Evolutionary conservation across 2,329 filamentous ascomycete genomes (phyloP).

Genomic region (Aspergillus flavus): DNA sequence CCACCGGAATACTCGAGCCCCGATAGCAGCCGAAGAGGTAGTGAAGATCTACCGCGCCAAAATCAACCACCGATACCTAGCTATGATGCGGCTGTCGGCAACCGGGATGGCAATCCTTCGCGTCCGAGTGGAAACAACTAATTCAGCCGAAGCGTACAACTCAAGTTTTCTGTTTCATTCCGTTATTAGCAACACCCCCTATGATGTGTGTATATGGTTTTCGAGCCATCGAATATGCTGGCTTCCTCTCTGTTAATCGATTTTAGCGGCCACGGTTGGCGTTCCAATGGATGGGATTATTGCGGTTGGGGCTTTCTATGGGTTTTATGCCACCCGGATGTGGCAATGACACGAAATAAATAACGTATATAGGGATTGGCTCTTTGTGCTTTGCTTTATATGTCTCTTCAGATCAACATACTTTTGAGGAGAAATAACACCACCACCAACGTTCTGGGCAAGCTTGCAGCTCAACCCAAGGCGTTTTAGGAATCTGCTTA

Average conservation of each 20-base stretch:
- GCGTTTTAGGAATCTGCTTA: neutral
- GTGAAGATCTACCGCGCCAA: slow-evolving; percentile 54
- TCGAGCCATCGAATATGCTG: slow-evolving; percentile 9
- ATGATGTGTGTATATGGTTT: slow-evolving; percentile 15
- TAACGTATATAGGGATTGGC: slow-evolving; percentile 25
- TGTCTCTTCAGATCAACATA: neutral
- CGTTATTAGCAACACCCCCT: slow-evolving; percentile 7
- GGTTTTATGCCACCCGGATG: slow-evolving; percentile 18
- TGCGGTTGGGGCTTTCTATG: slow-evolving; percentile 21
- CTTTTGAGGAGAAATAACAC: neutral
- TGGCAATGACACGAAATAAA: slow-evolving; percentile 20
- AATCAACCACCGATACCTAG: slow-evolving; percentile 74
- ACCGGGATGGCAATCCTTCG: slow-evolving; percentile 20
- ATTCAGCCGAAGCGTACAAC: neutral
- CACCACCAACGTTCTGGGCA: neutral
- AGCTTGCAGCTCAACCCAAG: neutral
- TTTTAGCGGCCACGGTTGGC: slow-evolving; percentile 35
- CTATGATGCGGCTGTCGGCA: slow-evolving; percentile 72
- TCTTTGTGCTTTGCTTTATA: slow-evolving; percentile 10
- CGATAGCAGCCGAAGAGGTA: slow-evolving; percentile 58
- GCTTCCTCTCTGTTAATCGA: slow-evolving; percentile 14
- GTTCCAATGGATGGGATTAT: slow-evolving; percentile 26
- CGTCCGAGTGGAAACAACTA: slow-evolving; percentile 9
- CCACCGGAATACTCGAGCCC: slow-evolving; percentile 59
- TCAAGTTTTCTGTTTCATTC: slow-evolving; percentile 3